Conservation (phyloP, 169 alveolate species). For the Eimeria sp. region DNA sequence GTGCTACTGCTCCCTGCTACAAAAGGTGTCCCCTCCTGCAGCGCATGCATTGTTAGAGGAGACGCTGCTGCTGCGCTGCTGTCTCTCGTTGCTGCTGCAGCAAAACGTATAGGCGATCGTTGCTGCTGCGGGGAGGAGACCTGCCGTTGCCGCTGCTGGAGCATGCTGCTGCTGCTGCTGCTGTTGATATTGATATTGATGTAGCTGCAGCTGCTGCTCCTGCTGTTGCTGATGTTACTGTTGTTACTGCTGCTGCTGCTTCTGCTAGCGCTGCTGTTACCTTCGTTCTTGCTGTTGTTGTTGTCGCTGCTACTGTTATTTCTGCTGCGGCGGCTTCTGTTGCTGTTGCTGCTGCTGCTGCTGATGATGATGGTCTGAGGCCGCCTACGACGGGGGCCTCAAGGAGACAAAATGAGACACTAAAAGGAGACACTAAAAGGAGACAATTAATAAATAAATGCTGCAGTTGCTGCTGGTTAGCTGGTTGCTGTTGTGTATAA, state of each 20-base stretch:
- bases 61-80: neutral
- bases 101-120: no score
- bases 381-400: neutral
- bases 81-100: neutral
- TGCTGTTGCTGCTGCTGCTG: neutral
- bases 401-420: neutral
- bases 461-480: neutral
- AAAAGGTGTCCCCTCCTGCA: neutral
- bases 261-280: no score
- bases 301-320: neutral
- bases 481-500: no score
- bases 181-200: neutral
- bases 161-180: neutral
- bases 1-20: neutral
- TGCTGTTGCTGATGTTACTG: neutral
- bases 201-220: conserved; percentile 11
- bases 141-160: neutral
- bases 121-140: neutral
- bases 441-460: neutral
- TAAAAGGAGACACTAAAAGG: neutral
- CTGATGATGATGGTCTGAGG: neutral
- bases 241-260: neutral
- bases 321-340: neutral
- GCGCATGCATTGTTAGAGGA: neutral
- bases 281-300: neutral